These are phyloP conservation scores for Mycena citricolor DNA, from an alignment of 1,284 basidiomycete species.

Conservation along the genomic window DNA sequence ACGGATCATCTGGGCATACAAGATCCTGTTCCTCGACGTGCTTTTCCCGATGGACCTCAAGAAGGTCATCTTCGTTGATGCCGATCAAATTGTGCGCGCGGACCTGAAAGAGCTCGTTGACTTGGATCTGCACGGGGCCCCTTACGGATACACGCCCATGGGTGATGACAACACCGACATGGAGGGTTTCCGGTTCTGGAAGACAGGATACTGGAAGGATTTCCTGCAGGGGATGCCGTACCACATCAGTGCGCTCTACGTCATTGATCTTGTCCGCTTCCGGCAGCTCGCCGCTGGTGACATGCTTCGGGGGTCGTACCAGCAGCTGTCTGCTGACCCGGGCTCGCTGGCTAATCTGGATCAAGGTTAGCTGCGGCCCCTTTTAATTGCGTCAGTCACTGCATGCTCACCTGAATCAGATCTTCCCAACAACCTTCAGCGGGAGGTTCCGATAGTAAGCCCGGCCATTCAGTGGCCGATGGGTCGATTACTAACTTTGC, in stretches of 20 bases:
- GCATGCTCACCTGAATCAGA: conserved; percentile 47
- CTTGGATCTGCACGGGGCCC: conserved; percentile 86
- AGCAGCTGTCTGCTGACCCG: conserved; percentile 90
- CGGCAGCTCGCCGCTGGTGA: conserved; percentile 89
- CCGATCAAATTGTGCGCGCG: conserved; percentile 95
- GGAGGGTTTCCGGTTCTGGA: conserved; percentile 99
- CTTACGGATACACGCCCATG: conserved; percentile 97
- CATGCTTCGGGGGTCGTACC: conserved; percentile 89
- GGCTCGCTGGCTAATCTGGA: conserved; percentile 94
- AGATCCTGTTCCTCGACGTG: conserved; percentile 98
- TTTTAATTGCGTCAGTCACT: conserved; percentile 1
- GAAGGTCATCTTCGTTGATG: conserved; percentile 98
- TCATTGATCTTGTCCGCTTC: conserved; percentile 95
- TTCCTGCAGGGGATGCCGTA: conserved; percentile 81
- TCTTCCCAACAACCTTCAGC: conserved; percentile 89
- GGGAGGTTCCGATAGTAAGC: conserved; percentile 84
- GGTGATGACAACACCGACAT: conserved; percentile 92
- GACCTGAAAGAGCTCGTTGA: conserved; percentile 93
- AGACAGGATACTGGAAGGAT: conserved; percentile 91
- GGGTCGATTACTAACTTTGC: not conserved
- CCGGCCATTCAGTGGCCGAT: conserved; percentile 1
- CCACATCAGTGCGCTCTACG: conserved; percentile 95
- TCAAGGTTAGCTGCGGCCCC: conserved; percentile 56
- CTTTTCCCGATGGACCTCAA: conserved; percentile 98
- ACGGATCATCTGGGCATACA: conserved; percentile 99